These are phyloP conservation scores for Kockiozyma suomiensis DNA, from an alignment of 805 yeast species.

Conservation along the genomic window DNA sequence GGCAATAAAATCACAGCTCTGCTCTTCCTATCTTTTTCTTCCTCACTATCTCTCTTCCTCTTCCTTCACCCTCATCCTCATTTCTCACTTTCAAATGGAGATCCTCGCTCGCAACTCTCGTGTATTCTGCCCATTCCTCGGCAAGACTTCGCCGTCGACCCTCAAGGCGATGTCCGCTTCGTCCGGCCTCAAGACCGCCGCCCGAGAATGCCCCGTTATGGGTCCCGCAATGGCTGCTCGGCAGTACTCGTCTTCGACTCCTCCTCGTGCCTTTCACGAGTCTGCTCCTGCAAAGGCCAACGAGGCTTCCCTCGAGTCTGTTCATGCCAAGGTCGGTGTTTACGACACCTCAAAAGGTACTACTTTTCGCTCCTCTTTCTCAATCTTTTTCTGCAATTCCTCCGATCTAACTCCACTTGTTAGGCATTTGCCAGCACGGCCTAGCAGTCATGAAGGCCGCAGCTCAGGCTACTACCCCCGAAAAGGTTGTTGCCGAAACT, in stretches of 20 bases:
- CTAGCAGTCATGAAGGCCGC: constrained; percentile 35
- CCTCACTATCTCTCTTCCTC: not conserved
- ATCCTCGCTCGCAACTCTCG: constrained; percentile 73
- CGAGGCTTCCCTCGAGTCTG: constrained; percentile 34
- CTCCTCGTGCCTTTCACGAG: constrained; percentile 30
- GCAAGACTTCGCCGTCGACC: constrained; percentile 56
- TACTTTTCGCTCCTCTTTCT: not conserved
- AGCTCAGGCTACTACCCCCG: constrained; percentile 21
- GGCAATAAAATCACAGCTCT: not conserved
- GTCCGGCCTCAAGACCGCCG: constrained; percentile 50
- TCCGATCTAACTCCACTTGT: not conserved
- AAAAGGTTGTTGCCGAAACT: constrained; percentile 5
- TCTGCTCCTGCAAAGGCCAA: constrained; percentile 29
- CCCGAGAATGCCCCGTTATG: constrained; percentile 87
- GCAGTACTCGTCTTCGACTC: constrained; percentile 31
- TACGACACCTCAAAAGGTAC: constrained; percentile 38
- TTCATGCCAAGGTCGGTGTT: constrained; percentile 37
- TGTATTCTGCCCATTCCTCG: constrained; percentile 82
- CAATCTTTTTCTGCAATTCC: not conserved
- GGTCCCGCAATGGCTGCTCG: constrained; percentile 63
- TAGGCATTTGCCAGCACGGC: constrained; percentile 34
- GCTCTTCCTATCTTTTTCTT: not conserved
- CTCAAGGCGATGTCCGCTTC: constrained; percentile 57
- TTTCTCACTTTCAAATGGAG: constrained; percentile 58
- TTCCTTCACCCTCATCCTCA: not conserved